Percentiles rank a stretch among this genome's conserved stretches.
Conservation (phyloP, 129 eudicot species). For the Tanacetum coccineum region DNA sequence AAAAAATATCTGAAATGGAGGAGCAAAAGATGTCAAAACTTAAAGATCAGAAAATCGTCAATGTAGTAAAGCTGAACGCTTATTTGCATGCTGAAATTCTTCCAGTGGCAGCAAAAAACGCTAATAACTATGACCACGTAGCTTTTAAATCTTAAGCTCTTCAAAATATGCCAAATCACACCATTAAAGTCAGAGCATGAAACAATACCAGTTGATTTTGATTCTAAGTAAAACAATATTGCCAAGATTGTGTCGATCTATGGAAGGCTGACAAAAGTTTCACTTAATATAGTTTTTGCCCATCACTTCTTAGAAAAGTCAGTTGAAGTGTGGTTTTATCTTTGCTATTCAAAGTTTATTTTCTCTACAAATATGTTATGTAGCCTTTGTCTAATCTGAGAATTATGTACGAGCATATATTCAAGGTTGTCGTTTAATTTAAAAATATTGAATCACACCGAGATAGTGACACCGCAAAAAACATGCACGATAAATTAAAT, state of each 20-base stretch:
- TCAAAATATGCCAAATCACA: slow-evolving; percentile 7
- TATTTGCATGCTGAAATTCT: slow-evolving; percentile 15
- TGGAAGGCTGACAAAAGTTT: no score
- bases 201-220: not conserved
- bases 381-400: not conserved
- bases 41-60: slow-evolving; percentile 30
- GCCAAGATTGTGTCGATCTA: not conserved
- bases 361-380: not conserved
- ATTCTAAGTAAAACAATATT: not conserved
- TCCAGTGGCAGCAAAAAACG: slow-evolving; percentile 5
- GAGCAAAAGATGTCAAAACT: slow-evolving; percentile 21
- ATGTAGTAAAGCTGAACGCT: slow-evolving; percentile 40
- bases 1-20: slow-evolving; percentile 17
- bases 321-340: not conserved
- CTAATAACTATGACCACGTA: not conserved
- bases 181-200: slow-evolving; percentile 25
- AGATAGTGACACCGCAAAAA: not conserved
- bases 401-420: not conserved
- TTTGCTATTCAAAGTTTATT: not conserved
- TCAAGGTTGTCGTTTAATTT: not conserved
- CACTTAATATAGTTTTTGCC: not conserved
- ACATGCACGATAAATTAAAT: not conserved
- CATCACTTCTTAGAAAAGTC: not conserved
- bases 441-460: not conserved
- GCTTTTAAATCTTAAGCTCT: slow-evolving; percentile 8